These are phyloP conservation scores for Melaleuca alternifolia DNA, from an alignment of 345 rosid genomes.

Conservation along the genomic window DNA sequence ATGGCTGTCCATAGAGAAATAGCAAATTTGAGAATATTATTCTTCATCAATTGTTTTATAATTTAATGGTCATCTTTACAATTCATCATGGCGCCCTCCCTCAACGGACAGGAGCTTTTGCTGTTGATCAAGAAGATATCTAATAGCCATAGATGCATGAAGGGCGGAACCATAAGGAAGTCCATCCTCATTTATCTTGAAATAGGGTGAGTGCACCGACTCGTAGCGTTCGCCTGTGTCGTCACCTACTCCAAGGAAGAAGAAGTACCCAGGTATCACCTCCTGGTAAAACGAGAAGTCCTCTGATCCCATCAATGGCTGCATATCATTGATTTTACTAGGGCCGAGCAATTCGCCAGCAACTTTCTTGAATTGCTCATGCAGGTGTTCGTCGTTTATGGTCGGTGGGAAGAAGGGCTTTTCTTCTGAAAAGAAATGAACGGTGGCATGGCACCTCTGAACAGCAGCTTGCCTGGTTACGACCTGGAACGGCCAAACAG, in stretches of 20 bases:
- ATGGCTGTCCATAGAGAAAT: background rate
- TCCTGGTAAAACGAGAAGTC: slow-evolving; percentile 89
- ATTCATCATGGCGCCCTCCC: slow-evolving; percentile 42
- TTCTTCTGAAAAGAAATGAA: slow-evolving; percentile 28
- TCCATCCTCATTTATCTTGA: slow-evolving; percentile 53
- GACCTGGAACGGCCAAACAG: slow-evolving; percentile 35
- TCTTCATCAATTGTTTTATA: background rate
- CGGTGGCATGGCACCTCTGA: slow-evolving; percentile 69
- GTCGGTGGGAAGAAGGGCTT: slow-evolving; percentile 66
- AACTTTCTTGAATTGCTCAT: slow-evolving; percentile 36
- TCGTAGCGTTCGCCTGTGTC: slow-evolving; percentile 20
- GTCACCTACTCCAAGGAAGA: slow-evolving; percentile 58
- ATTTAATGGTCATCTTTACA: slow-evolving; percentile 10
- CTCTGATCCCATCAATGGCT: slow-evolving; percentile 81
- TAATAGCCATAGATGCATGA: slow-evolving; percentile 71
- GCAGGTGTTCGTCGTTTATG: slow-evolving; percentile 46
- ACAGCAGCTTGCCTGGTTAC: slow-evolving; percentile 79
- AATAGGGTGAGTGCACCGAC: slow-evolving; percentile 46
- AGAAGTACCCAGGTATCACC: slow-evolving; percentile 59
- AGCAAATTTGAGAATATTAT: background rate
- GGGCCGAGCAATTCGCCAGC: slow-evolving; percentile 59
- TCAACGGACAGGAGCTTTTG: background rate
- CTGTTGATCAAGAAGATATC: slow-evolving; percentile 12
- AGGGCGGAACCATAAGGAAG: slow-evolving; percentile 91
- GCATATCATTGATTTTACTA: slow-evolving; percentile 37